Evolutionary conservation across 164 flowering plant species (phyloP).

Genomic region (Liriodendron chinense): DNA sequence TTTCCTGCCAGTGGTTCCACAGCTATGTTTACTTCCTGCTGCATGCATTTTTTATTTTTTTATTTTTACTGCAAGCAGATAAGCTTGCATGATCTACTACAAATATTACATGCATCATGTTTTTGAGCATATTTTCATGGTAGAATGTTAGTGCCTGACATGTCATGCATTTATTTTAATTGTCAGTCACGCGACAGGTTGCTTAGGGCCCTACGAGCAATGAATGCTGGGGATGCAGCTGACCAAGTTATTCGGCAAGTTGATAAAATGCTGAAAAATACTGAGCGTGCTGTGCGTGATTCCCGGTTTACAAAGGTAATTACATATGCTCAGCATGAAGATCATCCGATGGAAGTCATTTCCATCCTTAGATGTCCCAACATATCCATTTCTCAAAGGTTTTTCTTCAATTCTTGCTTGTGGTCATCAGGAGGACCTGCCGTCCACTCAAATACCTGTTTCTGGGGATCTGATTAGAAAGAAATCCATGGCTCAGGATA

Average conservation of each 20-base stretch:
- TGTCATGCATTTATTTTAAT: slow-evolving; percentile 6
- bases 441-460: slow-evolving; percentile 30
- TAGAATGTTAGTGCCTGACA: neutral
- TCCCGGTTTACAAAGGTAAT: slow-evolving; percentile 58
- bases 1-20: too few species aligned
- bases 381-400: neutral
- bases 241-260: slow-evolving; percentile 92
- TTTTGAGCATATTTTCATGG: neutral
- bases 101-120: too few species aligned
- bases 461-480: slow-evolving; percentile 51
- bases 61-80: too few species aligned
- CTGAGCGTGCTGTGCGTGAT: slow-evolving; percentile 76
- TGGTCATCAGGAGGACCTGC: slow-evolving; percentile 61
- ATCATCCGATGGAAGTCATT: neutral
- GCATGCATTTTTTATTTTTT: too few species aligned
- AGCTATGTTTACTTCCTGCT: too few species aligned
- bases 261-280: slow-evolving; percentile 67
- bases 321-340: slow-evolving; percentile 2
- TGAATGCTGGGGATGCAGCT: slow-evolving; percentile 98
- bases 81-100: too few species aligned
- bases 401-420: slow-evolving; percentile 8
- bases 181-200: slow-evolving; percentile 86
- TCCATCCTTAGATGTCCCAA: neutral
- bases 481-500: slow-evolving; percentile 45
- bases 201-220: slow-evolving; percentile 64